Conservation (phyloP, 2,329 filamentous ascomycete species). For the Nothophaeocryptopus gaeumannii region DNA sequence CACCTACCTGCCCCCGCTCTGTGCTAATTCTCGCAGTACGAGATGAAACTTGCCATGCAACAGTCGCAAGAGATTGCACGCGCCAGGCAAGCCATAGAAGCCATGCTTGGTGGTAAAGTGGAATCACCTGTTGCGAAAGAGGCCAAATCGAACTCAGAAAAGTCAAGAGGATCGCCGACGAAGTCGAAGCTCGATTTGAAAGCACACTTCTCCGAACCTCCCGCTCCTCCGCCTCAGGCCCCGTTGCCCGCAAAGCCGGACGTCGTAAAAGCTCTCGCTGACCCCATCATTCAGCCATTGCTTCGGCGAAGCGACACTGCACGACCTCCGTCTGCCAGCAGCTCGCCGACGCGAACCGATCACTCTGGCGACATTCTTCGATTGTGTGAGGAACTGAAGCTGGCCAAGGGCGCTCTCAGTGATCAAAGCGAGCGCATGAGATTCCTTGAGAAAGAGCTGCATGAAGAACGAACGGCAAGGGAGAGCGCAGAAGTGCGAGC, state of each 20-base stretch:
- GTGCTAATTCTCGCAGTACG: constrained; percentile 57
- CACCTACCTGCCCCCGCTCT: not conserved
- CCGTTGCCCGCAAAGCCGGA: constrained; percentile 92
- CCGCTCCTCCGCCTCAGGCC: constrained; percentile 88
- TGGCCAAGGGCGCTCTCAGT: constrained; percentile 82
- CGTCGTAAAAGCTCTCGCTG: constrained; percentile 50
- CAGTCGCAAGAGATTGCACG: constrained; percentile 82
- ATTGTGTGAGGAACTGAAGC: constrained; percentile 78
- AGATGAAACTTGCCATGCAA: constrained; percentile 85
- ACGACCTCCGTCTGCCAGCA: constrained; percentile 55
- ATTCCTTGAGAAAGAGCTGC: constrained; percentile 74
- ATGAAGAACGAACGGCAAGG: constrained; percentile 75
- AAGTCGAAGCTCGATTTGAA: constrained; percentile 73
- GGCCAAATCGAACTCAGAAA: constrained; percentile 46
- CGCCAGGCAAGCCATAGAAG: constrained; percentile 76
- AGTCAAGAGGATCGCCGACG: constrained; percentile 44
- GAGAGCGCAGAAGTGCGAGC: constrained; percentile 81
- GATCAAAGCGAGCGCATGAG: constrained; percentile 75
- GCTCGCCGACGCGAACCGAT: constrained; percentile 60
- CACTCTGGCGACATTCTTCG: constrained; percentile 72
- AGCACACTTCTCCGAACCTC: constrained; percentile 85
- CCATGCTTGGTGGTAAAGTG: constrained; percentile 71
- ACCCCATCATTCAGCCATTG: constrained; percentile 54
- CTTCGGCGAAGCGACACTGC: constrained; percentile 76
- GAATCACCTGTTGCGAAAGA: constrained; percentile 40